phyloP scores from a whole-genome alignment of 1,139 yeast genomes.

The Sugiyamaella paludigena region DNA sequence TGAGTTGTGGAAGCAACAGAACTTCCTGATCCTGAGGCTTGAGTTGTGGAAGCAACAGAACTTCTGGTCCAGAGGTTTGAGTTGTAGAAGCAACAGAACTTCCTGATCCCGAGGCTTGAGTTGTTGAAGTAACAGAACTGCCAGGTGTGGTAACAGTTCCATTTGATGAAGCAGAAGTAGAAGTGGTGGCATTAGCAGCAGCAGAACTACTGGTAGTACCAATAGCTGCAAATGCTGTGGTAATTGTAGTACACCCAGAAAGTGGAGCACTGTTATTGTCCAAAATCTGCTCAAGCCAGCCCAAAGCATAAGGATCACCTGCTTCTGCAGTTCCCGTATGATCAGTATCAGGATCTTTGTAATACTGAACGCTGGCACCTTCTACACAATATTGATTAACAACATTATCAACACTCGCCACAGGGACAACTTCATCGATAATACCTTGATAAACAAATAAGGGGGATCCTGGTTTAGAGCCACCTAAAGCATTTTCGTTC shows the following conservation, averaged over 20 bases:
- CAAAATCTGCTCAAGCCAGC: slow-evolving; percentile 20
- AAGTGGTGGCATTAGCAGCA: slow-evolving; percentile 9
- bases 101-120: slow-evolving; percentile 1
- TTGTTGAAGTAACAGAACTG: slow-evolving; percentile 7
- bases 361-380: slow-evolving; percentile 28
- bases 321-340: slow-evolving; percentile 19
- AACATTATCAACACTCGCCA: slow-evolving; percentile 24
- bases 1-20: slow-evolving; percentile 6
- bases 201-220: slow-evolving; percentile 8
- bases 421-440: slow-evolving; percentile 30
- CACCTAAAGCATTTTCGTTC: slow-evolving; percentile 24
- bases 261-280: slow-evolving; percentile 13
- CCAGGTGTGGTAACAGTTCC: no score
- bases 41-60: no score
- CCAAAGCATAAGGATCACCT: slow-evolving; percentile 21
- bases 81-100: slow-evolving; percentile 9
- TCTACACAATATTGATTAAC: slow-evolving; percentile 29
- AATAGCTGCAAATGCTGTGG: slow-evolving; percentile 14
- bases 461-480: slow-evolving; percentile 27
- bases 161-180: no score
- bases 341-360: slow-evolving; percentile 20
- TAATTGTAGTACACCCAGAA: slow-evolving; percentile 14
- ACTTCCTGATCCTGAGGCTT: no score
- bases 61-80: slow-evolving; percentile 4
- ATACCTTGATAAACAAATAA: slow-evolving; percentile 33